These are phyloP conservation scores for Nannizziopsis barbatae DNA, from an alignment of 2,329 filamentous ascomycete genomes.

Conservation along the genomic window DNA sequence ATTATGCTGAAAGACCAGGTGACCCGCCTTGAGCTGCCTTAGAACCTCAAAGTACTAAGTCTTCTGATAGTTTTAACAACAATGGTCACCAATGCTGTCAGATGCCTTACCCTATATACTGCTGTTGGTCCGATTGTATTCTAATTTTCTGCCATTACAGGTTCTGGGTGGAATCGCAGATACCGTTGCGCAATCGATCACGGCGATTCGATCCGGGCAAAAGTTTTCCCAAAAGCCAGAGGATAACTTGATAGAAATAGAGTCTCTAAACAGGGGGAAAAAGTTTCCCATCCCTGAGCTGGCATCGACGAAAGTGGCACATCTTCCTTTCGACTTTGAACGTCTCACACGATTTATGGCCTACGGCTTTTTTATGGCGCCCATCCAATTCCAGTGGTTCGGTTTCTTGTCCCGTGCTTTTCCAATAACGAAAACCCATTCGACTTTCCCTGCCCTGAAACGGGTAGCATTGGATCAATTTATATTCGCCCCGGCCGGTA, in stretches of 20 bases:
- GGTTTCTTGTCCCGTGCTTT: conserved; percentile 70
- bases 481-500: conserved; percentile 79
- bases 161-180: conserved; percentile 90
- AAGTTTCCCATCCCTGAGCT: conserved; percentile 54
- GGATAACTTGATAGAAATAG: conserved; percentile 74
- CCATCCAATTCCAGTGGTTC: conserved; percentile 93
- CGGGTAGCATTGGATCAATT: conserved; percentile 86
- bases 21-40: conserved; percentile 25
- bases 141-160: conserved; percentile 24
- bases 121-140: background rate
- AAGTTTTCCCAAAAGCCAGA: conserved; percentile 49
- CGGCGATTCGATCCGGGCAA: conserved; percentile 55
- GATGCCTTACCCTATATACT: conserved; percentile 21
- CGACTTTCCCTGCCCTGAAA: conserved; percentile 70
- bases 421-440: conserved; percentile 66
- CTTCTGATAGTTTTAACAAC: conserved; percentile 67
- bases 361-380: conserved; percentile 93
- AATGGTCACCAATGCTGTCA: conserved; percentile 93
- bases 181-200: conserved; percentile 88
- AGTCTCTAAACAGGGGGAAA: conserved; percentile 74
- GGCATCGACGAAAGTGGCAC: conserved; percentile 51
- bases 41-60: conserved; percentile 16
- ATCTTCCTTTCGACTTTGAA: conserved; percentile 90
- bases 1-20: conserved; percentile 85
- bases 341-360: conserved; percentile 90